A percentile compares a stretch with the other conserved stretches of the same genome.
These are phyloP conservation scores for Pterocarpus santalinus DNA, from an alignment of 306 rosid species.

Conservation along the genomic window DNA sequence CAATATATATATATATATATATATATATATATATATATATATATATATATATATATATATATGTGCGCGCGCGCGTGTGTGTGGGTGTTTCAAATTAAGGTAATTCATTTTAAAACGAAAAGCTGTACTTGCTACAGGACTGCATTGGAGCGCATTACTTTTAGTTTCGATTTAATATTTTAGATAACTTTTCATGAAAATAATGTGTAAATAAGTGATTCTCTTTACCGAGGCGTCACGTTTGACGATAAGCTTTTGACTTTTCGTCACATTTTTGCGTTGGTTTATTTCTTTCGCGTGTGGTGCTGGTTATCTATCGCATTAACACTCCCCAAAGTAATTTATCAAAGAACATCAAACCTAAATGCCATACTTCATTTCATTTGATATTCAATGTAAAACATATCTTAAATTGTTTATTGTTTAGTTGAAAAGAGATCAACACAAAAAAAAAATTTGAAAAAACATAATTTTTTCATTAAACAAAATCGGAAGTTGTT, in stretches of 20 bases:
- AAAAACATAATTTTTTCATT: not conserved
- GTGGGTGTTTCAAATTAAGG: too few species aligned
- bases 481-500: not conserved
- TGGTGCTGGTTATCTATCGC: slow-evolving; percentile 5
- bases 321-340: slow-evolving; percentile 32
- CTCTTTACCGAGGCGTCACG: slow-evolving; percentile 18
- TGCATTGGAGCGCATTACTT: not conserved
- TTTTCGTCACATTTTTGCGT: not conserved
- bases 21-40: too few species aligned
- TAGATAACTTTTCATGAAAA: not conserved
- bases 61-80: too few species aligned
- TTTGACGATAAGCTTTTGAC: not conserved
- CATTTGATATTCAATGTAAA: not conserved
- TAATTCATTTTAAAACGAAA: too few species aligned
- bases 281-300: not conserved
- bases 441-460: not conserved
- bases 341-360: too few species aligned
- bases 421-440: not conserved
- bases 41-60: too few species aligned
- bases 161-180: not conserved
- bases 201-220: not conserved
- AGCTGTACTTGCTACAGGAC: not conserved
- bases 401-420: not conserved
- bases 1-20: too few species aligned
- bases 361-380: not conserved